Evolutionary conservation across 352 stramenopile species (phyloP), one percentile per base, ranked within the genome.

Genomic region (Globisporangium acanthophoron): DNA sequence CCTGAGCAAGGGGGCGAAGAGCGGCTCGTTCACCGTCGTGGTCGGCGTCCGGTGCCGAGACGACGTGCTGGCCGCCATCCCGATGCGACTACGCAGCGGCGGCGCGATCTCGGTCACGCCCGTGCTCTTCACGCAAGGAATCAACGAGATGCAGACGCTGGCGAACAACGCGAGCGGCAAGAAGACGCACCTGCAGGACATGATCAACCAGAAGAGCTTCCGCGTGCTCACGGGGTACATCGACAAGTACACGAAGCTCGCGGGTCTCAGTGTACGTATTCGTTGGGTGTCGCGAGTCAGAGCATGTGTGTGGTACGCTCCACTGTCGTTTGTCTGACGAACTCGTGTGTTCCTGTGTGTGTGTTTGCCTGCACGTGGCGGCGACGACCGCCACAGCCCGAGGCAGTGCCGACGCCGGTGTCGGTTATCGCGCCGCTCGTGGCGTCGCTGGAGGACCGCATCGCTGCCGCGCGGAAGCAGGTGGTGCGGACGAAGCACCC

Each of bases 81-180:
- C 83, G 16, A 51, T 60, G 12, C 68, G 46, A 2, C 70, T 93
- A 21, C 78, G 74, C 40, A 71, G 54, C 0, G 82, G 80, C 12
- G 65, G 71, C 12, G 64, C 67, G 15, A 85, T 92, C 37, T 31
- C 60, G 6, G 77, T 91, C 27, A 88, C 73, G 7, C 76, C 82
- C 0, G 64, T 94, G 45, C 66, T 87, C 52, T 88, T 85, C 58
- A 85, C 85, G 11, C 78, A 94, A 52, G 79, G 82, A 40, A 86
- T 94, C 61, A 89, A 89, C 43, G 81, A 91, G 62, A 89, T 88
- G 75, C 81, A 91, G 71, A 89, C 81, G 16, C 58, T 91, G 51
- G 76, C 78, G 21, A 91, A 91, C 64, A 89, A 83, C 39, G 74
- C 77, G 20, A 79, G 73, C 49, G 71, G 62, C 33, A 84, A 72